Evolutionary conservation across 352 stramenopile genomes (phyloP).

Genomic region (Globisporangium cylindrosporum): DNA sequence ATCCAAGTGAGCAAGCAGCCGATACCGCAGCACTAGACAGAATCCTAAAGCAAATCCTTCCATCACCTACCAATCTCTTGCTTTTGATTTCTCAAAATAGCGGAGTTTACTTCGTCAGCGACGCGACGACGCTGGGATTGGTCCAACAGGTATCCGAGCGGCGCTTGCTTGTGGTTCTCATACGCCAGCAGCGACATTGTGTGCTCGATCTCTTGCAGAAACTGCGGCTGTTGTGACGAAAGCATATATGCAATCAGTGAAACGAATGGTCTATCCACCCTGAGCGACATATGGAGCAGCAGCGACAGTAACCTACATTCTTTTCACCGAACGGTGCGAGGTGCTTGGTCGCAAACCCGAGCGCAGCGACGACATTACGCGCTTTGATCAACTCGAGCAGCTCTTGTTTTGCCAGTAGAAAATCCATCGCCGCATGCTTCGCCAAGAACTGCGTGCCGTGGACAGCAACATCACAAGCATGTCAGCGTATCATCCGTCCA

Average conservation of each 20-base stretch:
- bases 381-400: conserved; percentile 78
- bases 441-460: conserved; percentile 40
- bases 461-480: neutral
- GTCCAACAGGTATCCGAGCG: conserved; percentile 53
- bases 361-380: conserved; percentile 55
- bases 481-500: neutral
- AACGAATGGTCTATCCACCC: neutral
- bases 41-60: neutral
- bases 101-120: conserved; percentile 72
- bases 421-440: conserved; percentile 60
- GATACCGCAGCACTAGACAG: neutral
- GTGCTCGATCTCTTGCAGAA: conserved; percentile 73
- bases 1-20: conserved; percentile 4
- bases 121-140: conserved; percentile 62
- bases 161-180: conserved; percentile 57
- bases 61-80: conserved; percentile 58
- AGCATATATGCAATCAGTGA: neutral
- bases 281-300: neutral
- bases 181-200: conserved; percentile 80
- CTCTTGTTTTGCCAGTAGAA: conserved; percentile 78
- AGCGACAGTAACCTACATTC: conserved; percentile 35
- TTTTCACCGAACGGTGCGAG: conserved; percentile 74
- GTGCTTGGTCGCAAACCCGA: conserved; percentile 69
- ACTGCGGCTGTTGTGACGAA: conserved; percentile 39
- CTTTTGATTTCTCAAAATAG: conserved; percentile 68